Base-by-base conservation (phyloP, 257 asterid species). In the Lavandula angustifolia region DNA sequence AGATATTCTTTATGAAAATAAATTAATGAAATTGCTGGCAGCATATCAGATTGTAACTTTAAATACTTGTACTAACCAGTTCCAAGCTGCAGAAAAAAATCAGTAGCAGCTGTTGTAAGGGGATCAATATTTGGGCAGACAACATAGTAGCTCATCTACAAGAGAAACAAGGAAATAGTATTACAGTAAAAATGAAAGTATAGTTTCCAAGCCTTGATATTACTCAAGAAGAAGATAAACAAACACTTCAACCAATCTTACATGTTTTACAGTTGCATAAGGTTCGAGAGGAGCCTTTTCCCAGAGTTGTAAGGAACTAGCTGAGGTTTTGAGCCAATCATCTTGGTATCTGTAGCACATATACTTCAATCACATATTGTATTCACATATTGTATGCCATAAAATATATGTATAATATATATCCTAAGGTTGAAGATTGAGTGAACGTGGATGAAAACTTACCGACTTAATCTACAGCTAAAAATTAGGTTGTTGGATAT, bases 251-350 rank as follows among this genome's bases (percentile, higher is more conserved):
- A 61, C 41, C 43, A 51, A 67, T 37, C 87, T 80, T 85, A 90
- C 99, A 76, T 94, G 83, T 79, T 94, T 94, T 47, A 83, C 89
- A 47, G 91, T 82, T 10, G 97, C 99, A 62, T 94, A 94, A 58
- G 99, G 99, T 81, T 94, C 99, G 66, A 94, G 81, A 60, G 97
- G 99, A 76, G 97, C 99, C 87, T 94, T 94, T 59, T 94, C 99
- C 99, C 99, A 94, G 68, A 85, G 56, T 67, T 87, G 90, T 46
- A 94, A 81, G 72, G 95, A 88, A 78, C 83, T 82, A 46, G 96
- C 81, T 9, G 99, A 85, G 54, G 92, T 84, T 80, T 94, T 94
- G 42, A 94, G 99, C 97, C 99, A 94, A 78, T 94, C 99, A 64
- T 94, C 96, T 86, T 94, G 97, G 82, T 94, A 94, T 86, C 97